Base-by-base conservation (phyloP, 108 stramenopile genomes). In the Aurantiochytrium sp. region DNA sequence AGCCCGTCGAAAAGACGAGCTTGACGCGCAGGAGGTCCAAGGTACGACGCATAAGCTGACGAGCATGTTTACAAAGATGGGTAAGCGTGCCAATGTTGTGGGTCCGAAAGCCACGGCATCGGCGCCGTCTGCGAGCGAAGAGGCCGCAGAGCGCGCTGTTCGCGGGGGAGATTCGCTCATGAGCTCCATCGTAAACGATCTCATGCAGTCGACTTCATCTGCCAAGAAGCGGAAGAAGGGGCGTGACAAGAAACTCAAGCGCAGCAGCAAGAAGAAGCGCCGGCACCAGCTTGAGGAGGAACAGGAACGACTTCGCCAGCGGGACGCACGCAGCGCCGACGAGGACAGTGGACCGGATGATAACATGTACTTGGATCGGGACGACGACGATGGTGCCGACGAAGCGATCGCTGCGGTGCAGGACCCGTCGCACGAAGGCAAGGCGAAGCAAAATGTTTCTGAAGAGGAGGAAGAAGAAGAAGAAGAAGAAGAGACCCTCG, bases 181-280 rank as follows among this genome's bases (percentile, higher is more conserved):
- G 59, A 91, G 91, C 55, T 90, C 91, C 44, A 73, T 92, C 72
- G 87, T 92, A 35, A 89, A 72, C 76, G 91, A 91, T 49, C 89
- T 92, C n/a, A 87, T 90, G 45, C 90, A 64, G 58, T 55, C 91
- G 55, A 55, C 55, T 6, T 28, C 35, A 10, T 25, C 29, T 12
- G n/a, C n/a, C 14, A 58, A 58, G 58, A 58, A 87, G 87, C 55
- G 87, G 18, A 87, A 58, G 4, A 83, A 90, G 83, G 88, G 59
- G 51, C 60, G 29, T 44, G 60, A 83, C 49, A 83, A 83, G 58
- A 87, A 87, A 58, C 58, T 43, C 55, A 6, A 12, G 58, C 23
- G 58, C n/a, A 6, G 72, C 72, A 87, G 5, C 21, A 87, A 87
- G 58, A 87, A 87, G 23, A 58, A 87, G 51, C 87, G 58, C 58